Evolutionary conservation across 2,329 filamentous ascomycete genomes (phyloP), one percentile per base, ranked within the genome.

Genomic region (Curvularia hawaiiensis): DNA sequence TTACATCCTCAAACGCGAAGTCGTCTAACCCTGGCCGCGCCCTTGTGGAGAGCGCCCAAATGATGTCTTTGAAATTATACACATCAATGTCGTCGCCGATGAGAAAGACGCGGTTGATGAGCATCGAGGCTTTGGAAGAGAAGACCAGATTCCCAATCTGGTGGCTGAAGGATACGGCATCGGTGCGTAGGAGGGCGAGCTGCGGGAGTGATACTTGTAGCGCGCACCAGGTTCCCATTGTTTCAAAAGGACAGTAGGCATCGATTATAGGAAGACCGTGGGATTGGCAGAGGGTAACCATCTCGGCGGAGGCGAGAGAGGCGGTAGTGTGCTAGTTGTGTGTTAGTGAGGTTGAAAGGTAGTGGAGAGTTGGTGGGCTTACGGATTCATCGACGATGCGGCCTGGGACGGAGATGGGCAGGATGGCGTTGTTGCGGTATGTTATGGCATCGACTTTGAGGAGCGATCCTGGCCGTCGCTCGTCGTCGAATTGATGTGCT

Each of bases 201-300:
- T 44, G 41, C 24, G 41, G 41, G 12, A 44, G 41, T 12, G 41
- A 44, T 14, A 44, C 41, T 44, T 44, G 41, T 14, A 44, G 41
- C 41, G 41, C 41, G 41, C 41, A 44, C 41, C 41, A 44, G 24
- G 41, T 44, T 10, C 41, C 41, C 41, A 44, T 44, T 44, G 41
- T 44, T 10, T 44, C 41, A 14, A 44, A 14, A 24, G 41, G 41
- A 22, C 41, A 44, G 41, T 44, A 44, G 14, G 41, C 41, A 28
- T 44, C 41, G 8, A 28, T 18, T 16, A 44, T 44, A 24, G 41
- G 41, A 7, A 44, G 41, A 3, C 41, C 24, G 12, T 44, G 41
- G 41, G 41, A 44, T 44, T 44, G 41, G 41, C 41, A 44, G 4
- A 44, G 41, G 18, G 41, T 44, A 14, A 44, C 41, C 41, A 44